phyloP scores from a whole-genome alignment of 352 stramenopile species.

The Blastocystis sp. region DNA sequence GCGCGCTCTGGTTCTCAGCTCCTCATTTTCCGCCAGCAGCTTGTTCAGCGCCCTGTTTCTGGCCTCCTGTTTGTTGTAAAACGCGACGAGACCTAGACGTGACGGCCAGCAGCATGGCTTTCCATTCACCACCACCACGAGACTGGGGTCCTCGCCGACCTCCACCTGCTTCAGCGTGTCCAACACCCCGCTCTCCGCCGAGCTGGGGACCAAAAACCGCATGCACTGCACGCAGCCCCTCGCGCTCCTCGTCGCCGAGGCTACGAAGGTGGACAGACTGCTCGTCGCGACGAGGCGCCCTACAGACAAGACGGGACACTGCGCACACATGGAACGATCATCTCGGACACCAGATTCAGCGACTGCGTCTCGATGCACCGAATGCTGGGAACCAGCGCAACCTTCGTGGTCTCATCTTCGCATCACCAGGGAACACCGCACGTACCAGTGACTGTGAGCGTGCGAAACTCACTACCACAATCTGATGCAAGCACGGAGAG shows the following conservation, averaged over 20 bases:
- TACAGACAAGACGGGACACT: neutral
- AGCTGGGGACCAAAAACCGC: neutral
- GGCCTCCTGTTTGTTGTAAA: neutral
- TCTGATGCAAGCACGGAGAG: neutral
- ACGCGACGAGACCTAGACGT: neutral
- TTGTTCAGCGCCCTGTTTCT: neutral
- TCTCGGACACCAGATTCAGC: neutral
- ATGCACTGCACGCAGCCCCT: neutral
- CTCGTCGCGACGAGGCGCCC: neutral
- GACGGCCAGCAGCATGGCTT: neutral
- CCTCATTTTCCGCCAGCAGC: neutral
- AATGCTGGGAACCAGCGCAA: neutral
- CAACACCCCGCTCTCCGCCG: neutral
- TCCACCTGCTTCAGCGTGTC: neutral
- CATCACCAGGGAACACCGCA: neutral
- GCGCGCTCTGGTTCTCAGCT: neutral
- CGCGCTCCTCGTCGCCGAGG: too few relatives aligned
- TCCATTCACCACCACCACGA: neutral
- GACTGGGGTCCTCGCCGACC: neutral
- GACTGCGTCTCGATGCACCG: neutral
- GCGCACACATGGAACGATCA: constrained; percentile 2
- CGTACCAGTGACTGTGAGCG: neutral
- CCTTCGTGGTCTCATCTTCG: neutral
- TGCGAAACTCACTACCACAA: neutral
- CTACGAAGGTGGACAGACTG: neutral